phyloP scores from a whole-genome alignment of 169 alveolate genomes.

The Toxoplasma gondii region DNA sequence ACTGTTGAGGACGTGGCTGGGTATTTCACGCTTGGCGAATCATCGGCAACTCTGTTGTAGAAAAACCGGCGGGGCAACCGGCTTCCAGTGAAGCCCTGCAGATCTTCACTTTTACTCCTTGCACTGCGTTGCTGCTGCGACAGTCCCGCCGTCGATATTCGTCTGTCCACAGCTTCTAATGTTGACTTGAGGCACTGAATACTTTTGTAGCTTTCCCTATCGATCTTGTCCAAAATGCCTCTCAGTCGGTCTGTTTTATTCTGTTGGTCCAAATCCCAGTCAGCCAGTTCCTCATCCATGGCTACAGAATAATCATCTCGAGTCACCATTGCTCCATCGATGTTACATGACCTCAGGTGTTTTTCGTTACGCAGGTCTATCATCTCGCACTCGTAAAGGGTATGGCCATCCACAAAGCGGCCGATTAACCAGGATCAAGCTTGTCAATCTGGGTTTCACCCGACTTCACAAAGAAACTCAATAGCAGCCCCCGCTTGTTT shows the following conservation, averaged over 20 bases:
- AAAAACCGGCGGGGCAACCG: not conserved
- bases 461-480: too few relatives aligned
- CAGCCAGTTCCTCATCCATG: not conserved
- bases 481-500: too few relatives aligned
- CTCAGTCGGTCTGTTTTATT: not conserved
- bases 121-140: not conserved
- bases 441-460: too few relatives aligned
- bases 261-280: not conserved
- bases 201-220: slow-evolving; percentile 13
- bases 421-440: too few relatives aligned
- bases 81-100: not conserved
- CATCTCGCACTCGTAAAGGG: too few relatives aligned
- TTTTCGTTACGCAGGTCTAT: too few relatives aligned
- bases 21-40: not conserved
- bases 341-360: not conserved
- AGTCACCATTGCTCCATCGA: not conserved
- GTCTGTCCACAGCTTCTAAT: slow-evolving; percentile 5
- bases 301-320: not conserved
- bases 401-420: too few relatives aligned
- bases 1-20: not conserved
- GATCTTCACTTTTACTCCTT: not conserved
- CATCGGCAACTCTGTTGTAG: not conserved
- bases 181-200: not conserved
- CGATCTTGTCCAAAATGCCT: slow-evolving; percentile 2
- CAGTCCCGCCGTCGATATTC: not conserved